Evolutionary conservation across 768 basidiomycete genomes (phyloP), one percentile per base, ranked within the genome.

Genomic region (Clathrus columnatus): DNA sequence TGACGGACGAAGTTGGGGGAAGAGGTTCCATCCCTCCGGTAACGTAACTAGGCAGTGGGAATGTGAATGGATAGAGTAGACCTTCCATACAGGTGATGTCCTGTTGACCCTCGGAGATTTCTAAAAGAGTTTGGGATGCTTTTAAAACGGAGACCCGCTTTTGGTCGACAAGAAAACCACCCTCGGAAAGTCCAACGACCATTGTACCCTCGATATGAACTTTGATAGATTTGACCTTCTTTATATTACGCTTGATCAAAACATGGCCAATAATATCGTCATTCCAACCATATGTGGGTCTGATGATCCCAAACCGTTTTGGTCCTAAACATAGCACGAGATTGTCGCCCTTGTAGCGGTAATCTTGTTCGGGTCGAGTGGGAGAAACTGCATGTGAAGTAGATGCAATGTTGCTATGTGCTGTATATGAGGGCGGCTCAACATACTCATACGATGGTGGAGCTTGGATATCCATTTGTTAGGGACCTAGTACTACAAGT

Each of bases 211-310:
- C 62, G 48, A 78, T 76, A 50, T 70, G 70, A 7, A 68, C 70
- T 8, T 69, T 69, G 42, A 78, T 61, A 16, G 68, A 66, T 32
- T 66, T 63, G 4, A 76, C 67, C 42, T 70, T 68, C n/a, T 67
- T 65, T 52, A 68, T 69, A 21, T 66, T 63, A 42, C 67, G 67
- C 18, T 58, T 63, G 51, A 78, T 67, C 20, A 58, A 62, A 3
- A 77, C 57, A 23, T 64, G 57, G 17, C 76, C 77, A 30, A 74
- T 69, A n/a, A 77, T 68, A 17, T 62, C 61, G 7, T 70, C 73
- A 24, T 72, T 67, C 32, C 67, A 61, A 21, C 77, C 77, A 61
- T 76, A 79, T 17, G 68, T 67, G 8, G 77, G 75, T 21, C 68
- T 62, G 45, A 62, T 59, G 3, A 72, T 62, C 16, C 68, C 69